Evolutionary conservation across 2,329 filamentous ascomycete species (phyloP).

Genomic region (Rutstroemia sp.): DNA sequence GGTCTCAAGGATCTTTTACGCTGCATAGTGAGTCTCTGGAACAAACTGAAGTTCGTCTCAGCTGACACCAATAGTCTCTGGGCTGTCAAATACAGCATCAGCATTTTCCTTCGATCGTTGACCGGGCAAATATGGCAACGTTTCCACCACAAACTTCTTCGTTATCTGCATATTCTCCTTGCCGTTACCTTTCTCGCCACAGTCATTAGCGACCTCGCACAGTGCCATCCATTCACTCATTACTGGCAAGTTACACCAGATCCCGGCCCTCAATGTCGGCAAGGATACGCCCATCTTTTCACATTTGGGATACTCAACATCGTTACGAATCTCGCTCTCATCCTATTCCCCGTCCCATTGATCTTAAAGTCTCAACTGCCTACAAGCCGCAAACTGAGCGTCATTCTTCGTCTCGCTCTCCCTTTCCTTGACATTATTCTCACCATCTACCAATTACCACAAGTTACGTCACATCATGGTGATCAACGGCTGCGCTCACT

Average conservation of each 20-base stretch:
- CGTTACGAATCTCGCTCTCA: constrained; percentile 76
- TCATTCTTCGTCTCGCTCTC: neutral
- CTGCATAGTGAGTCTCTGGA: constrained; percentile 62
- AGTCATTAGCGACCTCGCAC: constrained; percentile 68
- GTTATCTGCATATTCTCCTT: constrained; percentile 67
- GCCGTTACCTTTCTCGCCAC: constrained; percentile 69
- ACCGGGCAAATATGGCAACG: constrained; percentile 74
- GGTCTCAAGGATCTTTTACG: constrained; percentile 74
- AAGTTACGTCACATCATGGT: constrained; percentile 61
- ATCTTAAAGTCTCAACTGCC: constrained; percentile 71
- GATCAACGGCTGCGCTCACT: constrained; percentile 80
- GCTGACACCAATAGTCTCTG: constrained; percentile 57
- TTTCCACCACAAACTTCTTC: constrained; percentile 62
- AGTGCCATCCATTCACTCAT: constrained; percentile 68
- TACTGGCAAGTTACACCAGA: constrained; percentile 79
- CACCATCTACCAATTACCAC: constrained; percentile 69
- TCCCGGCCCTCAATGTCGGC: constrained; percentile 75
- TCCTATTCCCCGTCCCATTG: constrained; percentile 82
- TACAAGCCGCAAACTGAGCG: constrained; percentile 23
- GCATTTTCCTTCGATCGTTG: constrained; percentile 81
- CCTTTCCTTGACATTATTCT: constrained; percentile 72
- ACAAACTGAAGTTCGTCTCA: neutral
- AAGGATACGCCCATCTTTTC: constrained; percentile 76
- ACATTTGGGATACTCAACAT: constrained; percentile 83
- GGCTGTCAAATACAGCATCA: constrained; percentile 81